phyloP scores from a whole-genome alignment of 768 basidiomycete genomes.

The Agrocybe praecox region DNA sequence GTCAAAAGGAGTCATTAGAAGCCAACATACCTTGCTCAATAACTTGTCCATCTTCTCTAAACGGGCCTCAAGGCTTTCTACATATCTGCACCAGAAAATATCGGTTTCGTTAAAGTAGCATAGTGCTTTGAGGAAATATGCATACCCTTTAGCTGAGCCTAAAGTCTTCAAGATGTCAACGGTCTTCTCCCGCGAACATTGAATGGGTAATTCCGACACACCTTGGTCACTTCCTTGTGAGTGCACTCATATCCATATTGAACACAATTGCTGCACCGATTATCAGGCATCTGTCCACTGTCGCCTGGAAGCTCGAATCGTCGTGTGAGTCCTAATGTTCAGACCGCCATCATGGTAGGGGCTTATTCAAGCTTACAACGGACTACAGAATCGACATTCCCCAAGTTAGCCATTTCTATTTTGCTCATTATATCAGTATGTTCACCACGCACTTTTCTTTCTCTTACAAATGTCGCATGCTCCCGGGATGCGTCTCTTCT shows the following conservation, averaged over 20 bases:
- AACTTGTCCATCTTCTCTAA: conserved; percentile 68
- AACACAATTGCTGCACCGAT: conserved; percentile 65
- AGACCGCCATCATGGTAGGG: neutral
- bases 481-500: conserved; percentile 63
- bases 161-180: conserved; percentile 38
- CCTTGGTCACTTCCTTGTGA: conserved; percentile 71
- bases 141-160: conserved; percentile 67
- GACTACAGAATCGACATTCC: conserved; percentile 21
- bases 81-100: neutral
- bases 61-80: conserved; percentile 54
- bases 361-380: conserved; percentile 29
- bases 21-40: conserved; percentile 47
- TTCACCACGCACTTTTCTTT: conserved; percentile 60
- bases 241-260: conserved; percentile 63
- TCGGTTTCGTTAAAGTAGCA: conserved; percentile 30
- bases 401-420: neutral
- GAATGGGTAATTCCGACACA: conserved; percentile 28
- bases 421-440: neutral
- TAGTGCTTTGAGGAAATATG: neutral
- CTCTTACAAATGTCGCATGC: conserved; percentile 78
- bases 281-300: conserved; percentile 65
- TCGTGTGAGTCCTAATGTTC: neutral
- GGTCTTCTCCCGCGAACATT: neutral
- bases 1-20: neutral
- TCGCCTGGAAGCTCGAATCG: conserved; percentile 48